Base-by-base conservation (phyloP, 225 moss, liverwort and hornwort genomes). In the Sphagnum tenellum region DNA sequence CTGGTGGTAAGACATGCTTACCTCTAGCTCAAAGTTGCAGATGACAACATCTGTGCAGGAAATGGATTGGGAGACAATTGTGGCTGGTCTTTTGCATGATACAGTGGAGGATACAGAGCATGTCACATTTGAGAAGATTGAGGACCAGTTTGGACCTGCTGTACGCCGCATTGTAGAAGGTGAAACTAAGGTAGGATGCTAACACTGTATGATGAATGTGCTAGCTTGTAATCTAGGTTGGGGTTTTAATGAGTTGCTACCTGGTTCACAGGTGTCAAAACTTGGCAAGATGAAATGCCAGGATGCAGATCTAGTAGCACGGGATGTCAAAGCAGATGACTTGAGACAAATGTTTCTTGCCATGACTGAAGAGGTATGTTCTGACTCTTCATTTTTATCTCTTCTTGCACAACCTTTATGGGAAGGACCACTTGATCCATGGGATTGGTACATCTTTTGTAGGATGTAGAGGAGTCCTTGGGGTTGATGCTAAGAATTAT, bases 1-100 rank as follows among this genome's bases (percentile, higher is more conserved):
- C 29, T 29, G 29, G 29, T 29, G 29, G 29, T 29, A 29, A 29
- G 29, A 29, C 29, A 29, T 29, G 29, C 29, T 0, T 29, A 1
- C 29, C 29, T 29, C 29, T 29, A 0, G 29, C 29, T 29, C 29
- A 29, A 29, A 29, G 29, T 29, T 29, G 29, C 29, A 29, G 29
- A 29, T 64, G 45, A 13, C 53, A 76, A 61, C 45, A 14, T 59
- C 48, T 65, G 46, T 70, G 61, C 92, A 98, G 98, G 98, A 98
- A 71, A 98, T 98, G 98, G 98, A 98, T 77, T 98, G 98, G 98
- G 98, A 93, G 72, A 98, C 98, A 50, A 86, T 98, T 74, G 86
- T 86, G 69, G 98, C 98, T 46, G 98, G 98, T 65, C 81, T 98
- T 52, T 65, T 98, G 65, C 98, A 98, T 71, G 98, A 98, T 59